These are phyloP conservation scores for Batkoa obscura DNA, from an alignment of 371 early-diverging fungal species.

Conservation along the genomic window DNA sequence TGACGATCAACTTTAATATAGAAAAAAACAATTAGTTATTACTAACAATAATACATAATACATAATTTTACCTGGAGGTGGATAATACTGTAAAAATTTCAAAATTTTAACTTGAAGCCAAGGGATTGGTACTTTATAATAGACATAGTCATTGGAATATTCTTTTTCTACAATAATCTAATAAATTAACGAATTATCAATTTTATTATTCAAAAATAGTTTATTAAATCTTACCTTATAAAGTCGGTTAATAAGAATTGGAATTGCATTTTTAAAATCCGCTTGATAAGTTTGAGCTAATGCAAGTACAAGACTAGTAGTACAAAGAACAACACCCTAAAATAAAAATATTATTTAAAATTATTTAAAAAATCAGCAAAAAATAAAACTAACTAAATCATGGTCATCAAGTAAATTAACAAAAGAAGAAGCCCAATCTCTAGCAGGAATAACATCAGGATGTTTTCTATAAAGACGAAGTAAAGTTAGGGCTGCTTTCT, in stretches of 20 bases:
- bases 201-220: not conserved
- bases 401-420: conserved; percentile 63
- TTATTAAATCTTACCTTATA: conserved; percentile 32
- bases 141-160: conserved; percentile 67
- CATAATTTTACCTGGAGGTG: conserved; percentile 47
- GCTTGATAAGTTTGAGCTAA: conserved; percentile 77
- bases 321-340: conserved; percentile 72
- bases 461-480: conserved; percentile 73
- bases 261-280: conserved; percentile 47
- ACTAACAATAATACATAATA: not conserved
- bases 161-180: conserved; percentile 75
- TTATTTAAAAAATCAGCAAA: not conserved
- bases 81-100: conserved; percentile 83
- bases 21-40: not conserved
- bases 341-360: not conserved
- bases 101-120: conserved; percentile 94
- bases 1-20: conserved; percentile 26
- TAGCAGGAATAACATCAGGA: conserved; percentile 72
- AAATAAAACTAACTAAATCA: conserved; percentile 40
- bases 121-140: conserved; percentile 92
- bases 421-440: conserved; percentile 75
- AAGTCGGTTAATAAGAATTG: conserved; percentile 55
- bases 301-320: conserved; percentile 63
- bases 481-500: conserved; percentile 90
- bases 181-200: not conserved